Base-by-base conservation (phyloP, 1,284 basidiomycete species). In the Malassezia vespertilionis region DNA sequence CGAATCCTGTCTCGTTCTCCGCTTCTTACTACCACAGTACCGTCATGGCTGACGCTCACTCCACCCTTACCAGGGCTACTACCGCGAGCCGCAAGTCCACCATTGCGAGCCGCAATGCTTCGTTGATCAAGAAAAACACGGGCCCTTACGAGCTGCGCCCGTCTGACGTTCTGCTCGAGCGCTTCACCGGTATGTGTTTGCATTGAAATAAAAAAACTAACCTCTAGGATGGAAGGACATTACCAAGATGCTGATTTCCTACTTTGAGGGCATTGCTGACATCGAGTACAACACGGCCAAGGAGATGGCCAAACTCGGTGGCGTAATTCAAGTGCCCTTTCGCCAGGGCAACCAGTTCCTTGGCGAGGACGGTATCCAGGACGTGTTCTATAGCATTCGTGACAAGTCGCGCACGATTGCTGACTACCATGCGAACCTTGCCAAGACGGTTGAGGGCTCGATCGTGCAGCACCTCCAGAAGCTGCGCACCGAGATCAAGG, bases 381-480 rank as follows among this genome's bases (percentile, higher is more conserved):
- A 96, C 68, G 81, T 95, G 32, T 96, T 85, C 73, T 96, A 90
- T 74, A 80, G 78, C 54, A 83, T 97, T 58, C 72, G 73, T 24
- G 89, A 96, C 77, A 91, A 90, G 75, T 90, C 89, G 2, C 83
- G 90, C 52, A 75, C 79, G 49, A 88, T 96, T 58, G 89, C 91
- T 8, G 91, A 97, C 74, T 86, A 93, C 55, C 90, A 96, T 71
- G 87, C 90, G 20, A 93, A 91, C 68, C 79, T 97, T 5, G 90
- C 90, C 3, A 82, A 89, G 53, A 96, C 91, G 23, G 85, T 97
- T 65, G 90, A 97, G 64, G 86, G 84, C 34, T 93, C 88, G 12
- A 96, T 97, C 61, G 91, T 97, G 2, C 89, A 96, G 74, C 93
- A 96, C 72, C 78, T 97, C 27, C 84, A 93, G 73, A 96, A 96